Conservation (phyloP, 495 filamentous ascomycete genomes). For the Margaritispora aquatica region DNA sequence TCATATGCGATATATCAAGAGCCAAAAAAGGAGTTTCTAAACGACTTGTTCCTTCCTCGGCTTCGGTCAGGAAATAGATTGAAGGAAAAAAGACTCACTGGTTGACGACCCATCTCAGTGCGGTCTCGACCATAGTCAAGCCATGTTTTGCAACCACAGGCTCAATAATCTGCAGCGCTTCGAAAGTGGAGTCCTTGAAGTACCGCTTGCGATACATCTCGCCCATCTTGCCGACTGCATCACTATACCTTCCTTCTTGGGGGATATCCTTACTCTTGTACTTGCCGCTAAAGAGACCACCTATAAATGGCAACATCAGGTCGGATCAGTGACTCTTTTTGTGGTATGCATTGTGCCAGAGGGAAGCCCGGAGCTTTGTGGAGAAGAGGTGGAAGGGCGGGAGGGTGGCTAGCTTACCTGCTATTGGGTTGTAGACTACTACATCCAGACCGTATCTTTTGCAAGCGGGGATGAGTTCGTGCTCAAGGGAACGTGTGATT, state of each 20-base stretch:
- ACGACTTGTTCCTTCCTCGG: no score
- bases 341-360: no score
- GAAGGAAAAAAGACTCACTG: no score
- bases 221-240: conserved; percentile 44
- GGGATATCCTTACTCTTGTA: conserved; percentile 69
- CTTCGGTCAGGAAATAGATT: no score
- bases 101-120: conserved; percentile 74
- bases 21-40: no score
- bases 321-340: no score
- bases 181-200: conserved; percentile 46
- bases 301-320: no score
- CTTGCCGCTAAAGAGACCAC: conserved; percentile 80
- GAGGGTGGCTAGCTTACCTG: no score
- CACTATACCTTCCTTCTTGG: conserved; percentile 62
- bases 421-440: conserved; percentile 87
- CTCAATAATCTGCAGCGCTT: conserved; percentile 68
- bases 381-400: no score
- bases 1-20: no score
- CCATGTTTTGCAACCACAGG: conserved; percentile 65
- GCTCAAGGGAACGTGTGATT: conserved; percentile 70
- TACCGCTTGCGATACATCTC: conserved; percentile 69
- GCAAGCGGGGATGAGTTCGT: conserved; percentile 73
- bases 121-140: conserved; percentile 75
- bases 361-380: no score
- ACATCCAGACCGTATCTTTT: conserved; percentile 81